phyloP scores from a whole-genome alignment of 192 early-diverging fungal genomes.

The Coemansia sp. region DNA sequence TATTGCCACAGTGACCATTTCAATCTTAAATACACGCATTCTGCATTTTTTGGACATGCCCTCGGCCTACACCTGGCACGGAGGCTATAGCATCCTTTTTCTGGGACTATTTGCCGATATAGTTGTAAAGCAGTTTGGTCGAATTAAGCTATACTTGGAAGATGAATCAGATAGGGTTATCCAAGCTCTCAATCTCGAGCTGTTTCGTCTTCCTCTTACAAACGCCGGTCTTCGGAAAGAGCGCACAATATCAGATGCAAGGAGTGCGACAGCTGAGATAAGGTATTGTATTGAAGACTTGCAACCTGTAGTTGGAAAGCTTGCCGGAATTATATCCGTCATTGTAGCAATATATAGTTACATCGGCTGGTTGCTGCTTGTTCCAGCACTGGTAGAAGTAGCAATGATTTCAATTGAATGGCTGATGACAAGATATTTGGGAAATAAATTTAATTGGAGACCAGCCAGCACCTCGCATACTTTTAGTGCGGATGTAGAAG shows the following conservation, averaged over 20 bases:
- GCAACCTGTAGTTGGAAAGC: slow-evolving; percentile 2
- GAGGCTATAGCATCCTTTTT: slow-evolving; percentile 6
- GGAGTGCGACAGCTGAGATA: background rate
- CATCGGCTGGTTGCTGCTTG: slow-evolving; percentile 16
- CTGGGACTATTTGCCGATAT: slow-evolving; percentile 1
- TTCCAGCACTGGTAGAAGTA: slow-evolving; percentile 1
- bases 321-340: slow-evolving; percentile 1
- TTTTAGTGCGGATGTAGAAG: background rate
- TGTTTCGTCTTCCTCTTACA: slow-evolving; percentile 27
- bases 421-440: background rate
- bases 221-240: slow-evolving; percentile 11
- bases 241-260: background rate
- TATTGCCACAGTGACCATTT: background rate
- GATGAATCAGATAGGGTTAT: background rate
- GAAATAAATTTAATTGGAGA: background rate
- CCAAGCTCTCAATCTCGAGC: slow-evolving; percentile 21
- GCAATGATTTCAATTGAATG: background rate
- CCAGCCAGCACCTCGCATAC: background rate
- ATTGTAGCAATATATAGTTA: slow-evolving; percentile 11
- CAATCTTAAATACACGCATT: slow-evolving; percentile 8
- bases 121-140: background rate
- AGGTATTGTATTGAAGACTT: background rate
- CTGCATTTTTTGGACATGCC: slow-evolving; percentile 31
- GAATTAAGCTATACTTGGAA: background rate
- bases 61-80: slow-evolving; percentile 9